Evolutionary conservation across 306 rosid genomes (phyloP).

Genomic region (Ceratonia siliqua): DNA sequence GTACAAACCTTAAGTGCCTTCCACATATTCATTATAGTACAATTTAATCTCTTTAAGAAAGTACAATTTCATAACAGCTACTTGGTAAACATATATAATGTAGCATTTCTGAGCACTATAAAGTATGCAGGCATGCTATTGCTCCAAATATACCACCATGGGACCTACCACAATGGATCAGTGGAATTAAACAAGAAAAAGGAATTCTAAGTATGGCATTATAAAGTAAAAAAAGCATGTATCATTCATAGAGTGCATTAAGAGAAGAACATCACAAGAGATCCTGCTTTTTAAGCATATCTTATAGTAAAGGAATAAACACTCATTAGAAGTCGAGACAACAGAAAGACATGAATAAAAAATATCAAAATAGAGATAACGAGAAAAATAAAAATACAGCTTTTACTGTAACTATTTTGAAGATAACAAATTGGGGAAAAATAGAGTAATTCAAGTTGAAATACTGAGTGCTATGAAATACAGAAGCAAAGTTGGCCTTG

Average conservation of each 20-base stretch:
- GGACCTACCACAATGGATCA: too few species aligned
- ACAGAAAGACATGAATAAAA: background rate
- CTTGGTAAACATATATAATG: too few species aligned
- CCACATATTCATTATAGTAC: too few species aligned
- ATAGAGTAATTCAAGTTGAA: background rate
- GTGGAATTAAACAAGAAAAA: background rate
- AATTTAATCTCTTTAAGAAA: too few species aligned
- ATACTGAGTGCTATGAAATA: background rate
- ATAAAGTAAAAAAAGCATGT: background rate
- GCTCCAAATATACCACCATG: too few species aligned
- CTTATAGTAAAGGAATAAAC: background rate
- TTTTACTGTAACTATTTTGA: slow-evolving; percentile 16
- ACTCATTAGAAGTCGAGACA: background rate
- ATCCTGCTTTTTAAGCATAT: background rate
- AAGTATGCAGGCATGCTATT: too few species aligned
- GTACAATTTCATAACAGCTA: too few species aligned
- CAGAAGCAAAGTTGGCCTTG: background rate
- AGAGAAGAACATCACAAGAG: background rate
- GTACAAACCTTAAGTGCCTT: too few species aligned
- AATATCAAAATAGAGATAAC: slow-evolving; percentile 4
- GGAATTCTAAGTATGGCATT: background rate
- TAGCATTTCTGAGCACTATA: too few species aligned
- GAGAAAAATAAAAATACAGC: slow-evolving; percentile 6
- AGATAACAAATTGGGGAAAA: background rate
- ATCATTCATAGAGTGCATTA: background rate